Conservation (phyloP, 192 early-diverging fungal genomes). For the Coemansia sp. region DNA sequence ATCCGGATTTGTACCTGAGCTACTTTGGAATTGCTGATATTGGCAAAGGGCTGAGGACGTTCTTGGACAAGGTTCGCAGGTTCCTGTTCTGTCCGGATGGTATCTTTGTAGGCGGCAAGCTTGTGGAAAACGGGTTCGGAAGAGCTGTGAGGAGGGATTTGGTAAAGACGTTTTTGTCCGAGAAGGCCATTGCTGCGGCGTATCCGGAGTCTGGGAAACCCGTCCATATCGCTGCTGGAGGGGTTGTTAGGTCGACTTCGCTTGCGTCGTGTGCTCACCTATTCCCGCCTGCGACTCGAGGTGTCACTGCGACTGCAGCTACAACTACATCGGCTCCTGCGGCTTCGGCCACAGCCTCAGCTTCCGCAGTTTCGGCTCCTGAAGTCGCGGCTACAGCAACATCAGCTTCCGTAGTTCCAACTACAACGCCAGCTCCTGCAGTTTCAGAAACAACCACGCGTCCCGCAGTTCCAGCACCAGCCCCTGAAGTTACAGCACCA, state of each 20-base stretch:
- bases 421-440: not conserved
- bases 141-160: not conserved
- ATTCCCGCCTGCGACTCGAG: not conserved
- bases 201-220: not conserved
- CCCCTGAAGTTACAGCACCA: not conserved
- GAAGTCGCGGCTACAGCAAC: too few species aligned
- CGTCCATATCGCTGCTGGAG: not conserved
- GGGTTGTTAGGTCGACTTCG: not conserved
- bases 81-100: slow-evolving; percentile 3
- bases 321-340: not conserved
- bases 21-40: not conserved
- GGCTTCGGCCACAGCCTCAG: too few species aligned
- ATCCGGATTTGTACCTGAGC: not conserved
- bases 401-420: too few species aligned
- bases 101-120: not conserved
- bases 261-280: not conserved
- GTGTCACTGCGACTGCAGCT: not conserved
- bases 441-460: not conserved
- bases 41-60: not conserved
- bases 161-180: not conserved
- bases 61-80: not conserved
- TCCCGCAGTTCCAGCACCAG: not conserved
- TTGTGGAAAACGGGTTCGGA: not conserved
- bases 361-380: too few species aligned
- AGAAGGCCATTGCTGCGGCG: not conserved